Base-by-base conservation (phyloP, 1,284 basidiomycete genomes). In the Apiotrichum mycotoxinovorans region DNA sequence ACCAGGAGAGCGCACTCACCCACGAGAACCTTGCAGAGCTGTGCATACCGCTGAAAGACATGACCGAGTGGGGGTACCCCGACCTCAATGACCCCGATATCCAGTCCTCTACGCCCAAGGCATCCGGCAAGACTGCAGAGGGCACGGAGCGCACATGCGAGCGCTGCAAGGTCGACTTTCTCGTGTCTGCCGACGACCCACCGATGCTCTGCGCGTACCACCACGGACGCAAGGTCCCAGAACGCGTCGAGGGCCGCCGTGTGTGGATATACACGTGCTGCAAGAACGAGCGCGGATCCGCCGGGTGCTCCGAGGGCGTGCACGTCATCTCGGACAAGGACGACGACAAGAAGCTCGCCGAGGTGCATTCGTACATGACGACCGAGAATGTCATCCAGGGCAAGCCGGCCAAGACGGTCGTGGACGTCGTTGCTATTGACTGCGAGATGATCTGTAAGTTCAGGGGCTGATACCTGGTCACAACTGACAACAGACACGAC, bases 361-460 rank as follows among this genome's bases (percentile, higher is more conserved):
- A 81, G 8, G 83, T 90, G 38, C 84, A 88, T 56, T 76, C 85
- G 0, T 97, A 90, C 76, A 85, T 87, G 33, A 72, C 76, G 68
- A 61, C 71, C 79, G 82, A 40, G 77, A 73, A 47, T 58, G 51
- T 61, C 55, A 59, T 51, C 54, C 61, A 15, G 35, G 44, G 12
- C 47, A 45, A 17, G 27, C 15, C 10, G 26, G 33, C 12, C 8
- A 20, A 54, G 5, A 43, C 48, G 26, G 30, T 49, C 40, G 33
- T 51, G 33, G 88, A 90, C 52, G 83, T 92, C 2, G 89, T 86
- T 8, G 89, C 88, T 0, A 78, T 95, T 51, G 92, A 95, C 73
- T 94, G 80, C 71, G 93, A 97, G 74, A 91, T 96, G 88, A 82
- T 94, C 26, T 92, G 77, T 77, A 60, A 73, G 73, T 52, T 25